Evolutionary conservation across 2,329 filamentous ascomycete genomes (phyloP).

Genomic region (Chaetomium sp.): DNA sequence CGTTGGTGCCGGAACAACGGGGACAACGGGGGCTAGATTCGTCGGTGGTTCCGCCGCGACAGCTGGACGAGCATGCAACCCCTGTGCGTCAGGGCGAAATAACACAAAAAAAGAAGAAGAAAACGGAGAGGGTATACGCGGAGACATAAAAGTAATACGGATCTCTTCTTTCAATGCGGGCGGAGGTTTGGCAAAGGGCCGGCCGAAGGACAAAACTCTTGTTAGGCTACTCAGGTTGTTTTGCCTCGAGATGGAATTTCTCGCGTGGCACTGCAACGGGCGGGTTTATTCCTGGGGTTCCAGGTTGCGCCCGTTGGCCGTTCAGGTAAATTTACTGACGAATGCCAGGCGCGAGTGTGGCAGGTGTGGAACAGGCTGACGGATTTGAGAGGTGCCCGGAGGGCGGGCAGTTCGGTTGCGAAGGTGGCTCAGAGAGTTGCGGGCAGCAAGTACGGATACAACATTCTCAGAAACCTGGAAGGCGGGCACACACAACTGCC

Average conservation of each 20-base stretch:
- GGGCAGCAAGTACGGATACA: conserved; percentile 1
- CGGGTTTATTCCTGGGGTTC: neutral
- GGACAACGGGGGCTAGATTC: neutral
- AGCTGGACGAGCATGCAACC: conserved; percentile 5
- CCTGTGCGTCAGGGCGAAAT: conserved; percentile 1
- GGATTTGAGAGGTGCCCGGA: neutral
- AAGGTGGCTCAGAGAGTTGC: conserved; percentile 9
- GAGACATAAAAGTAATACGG: conserved; percentile 8
- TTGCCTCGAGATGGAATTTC: neutral
- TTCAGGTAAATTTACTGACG: conserved; percentile 5
- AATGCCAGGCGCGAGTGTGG: conserved; percentile 9
- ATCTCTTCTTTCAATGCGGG: conserved; percentile 9
- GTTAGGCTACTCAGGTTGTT: conserved; percentile 6
- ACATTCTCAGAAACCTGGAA: conserved; percentile 1
- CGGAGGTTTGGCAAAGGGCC: conserved; percentile 9
- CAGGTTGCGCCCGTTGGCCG: conserved; percentile 5
- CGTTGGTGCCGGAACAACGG: conserved; percentile 5
- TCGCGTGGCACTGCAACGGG: neutral
- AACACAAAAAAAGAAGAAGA: conserved; percentile 6
- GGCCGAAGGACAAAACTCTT: conserved; percentile 8
- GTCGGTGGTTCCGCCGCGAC: neutral
- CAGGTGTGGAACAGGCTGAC: conserved; percentile 7
- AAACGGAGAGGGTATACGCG: conserved; percentile 2
- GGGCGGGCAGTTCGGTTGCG: conserved; percentile 2
- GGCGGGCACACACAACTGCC: neutral